A percentile compares a stretch with the other conserved stretches of the same genome.
Conservation (phyloP, 345 rosid genomes). For the Aquilaria sinensis region DNA sequence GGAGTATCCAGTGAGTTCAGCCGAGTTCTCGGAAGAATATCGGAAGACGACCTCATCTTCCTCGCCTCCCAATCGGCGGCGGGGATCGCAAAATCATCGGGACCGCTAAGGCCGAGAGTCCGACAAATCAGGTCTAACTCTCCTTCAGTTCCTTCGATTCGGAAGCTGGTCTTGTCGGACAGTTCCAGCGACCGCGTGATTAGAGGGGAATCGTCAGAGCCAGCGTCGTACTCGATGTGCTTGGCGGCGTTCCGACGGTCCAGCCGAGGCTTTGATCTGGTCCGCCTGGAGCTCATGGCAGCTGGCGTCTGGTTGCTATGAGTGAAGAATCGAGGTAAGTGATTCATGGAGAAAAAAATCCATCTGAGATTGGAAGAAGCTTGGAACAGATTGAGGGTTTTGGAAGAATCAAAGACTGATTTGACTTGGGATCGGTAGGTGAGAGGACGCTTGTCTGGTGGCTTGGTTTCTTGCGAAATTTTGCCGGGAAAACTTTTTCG, state of each 20-base stretch:
- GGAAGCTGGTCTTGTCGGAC: conserved; percentile 51
- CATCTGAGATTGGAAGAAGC: conserved; percentile 24
- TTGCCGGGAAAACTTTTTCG: conserved; percentile 16
- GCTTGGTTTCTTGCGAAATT: not conserved
- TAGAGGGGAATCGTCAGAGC: conserved; percentile 24
- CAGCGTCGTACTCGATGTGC: conserved; percentile 47
- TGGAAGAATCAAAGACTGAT: no score
- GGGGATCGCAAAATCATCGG: conserved; percentile 67
- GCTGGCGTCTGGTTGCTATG: conserved; percentile 22
- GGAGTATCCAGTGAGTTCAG: conserved; percentile 24
- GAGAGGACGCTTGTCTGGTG: not conserved
- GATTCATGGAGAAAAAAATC: conserved; percentile 43
- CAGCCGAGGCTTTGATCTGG: conserved; percentile 27
- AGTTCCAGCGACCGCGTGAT: conserved; percentile 56
- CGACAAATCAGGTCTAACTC: conserved; percentile 56
- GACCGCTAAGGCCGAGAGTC: conserved; percentile 49
- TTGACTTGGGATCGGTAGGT: not conserved
- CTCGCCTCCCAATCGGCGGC: conserved; percentile 55
- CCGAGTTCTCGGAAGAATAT: conserved; percentile 33
- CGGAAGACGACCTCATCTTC: conserved; percentile 52
- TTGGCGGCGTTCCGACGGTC: conserved; percentile 56
- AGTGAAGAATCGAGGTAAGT: conserved; percentile 35
- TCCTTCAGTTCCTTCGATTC: conserved; percentile 52
- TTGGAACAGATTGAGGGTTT: no score
- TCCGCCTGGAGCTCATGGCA: conserved; percentile 22